A percentile compares a stretch with the other conserved stretches of the same genome.
Evolutionary conservation across 129 eudicot genomes (phyloP).

Genomic region (Deinandra increscens): DNA sequence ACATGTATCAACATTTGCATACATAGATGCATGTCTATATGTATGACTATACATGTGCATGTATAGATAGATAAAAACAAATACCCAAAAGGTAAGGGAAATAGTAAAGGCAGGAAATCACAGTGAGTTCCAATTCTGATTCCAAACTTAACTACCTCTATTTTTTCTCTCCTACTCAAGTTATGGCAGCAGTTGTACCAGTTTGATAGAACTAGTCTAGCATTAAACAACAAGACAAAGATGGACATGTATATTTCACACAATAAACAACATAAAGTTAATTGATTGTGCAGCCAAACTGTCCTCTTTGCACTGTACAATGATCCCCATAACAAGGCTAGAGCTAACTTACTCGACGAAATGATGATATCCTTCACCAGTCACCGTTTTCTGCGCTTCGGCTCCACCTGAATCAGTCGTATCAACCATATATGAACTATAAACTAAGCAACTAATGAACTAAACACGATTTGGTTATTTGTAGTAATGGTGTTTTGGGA

Average conservation of each 20-base stretch:
- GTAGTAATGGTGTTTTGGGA: background rate
- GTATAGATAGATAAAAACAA: constrained; percentile 5
- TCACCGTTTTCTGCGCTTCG: constrained; percentile 71
- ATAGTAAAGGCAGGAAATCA: background rate
- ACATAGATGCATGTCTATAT: too few species aligned
- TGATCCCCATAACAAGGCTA: constrained; percentile 37
- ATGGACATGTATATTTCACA: constrained; percentile 26
- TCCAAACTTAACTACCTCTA: constrained; percentile 15
- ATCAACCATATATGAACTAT: background rate
- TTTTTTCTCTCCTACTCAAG: constrained; percentile 13
- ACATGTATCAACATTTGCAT: too few species aligned
- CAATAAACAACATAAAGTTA: constrained; percentile 38
- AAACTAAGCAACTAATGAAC: background rate
- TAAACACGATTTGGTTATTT: background rate
- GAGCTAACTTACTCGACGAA: constrained; percentile 38
- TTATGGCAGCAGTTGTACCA: constrained; percentile 15
- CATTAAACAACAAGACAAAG: constrained; percentile 26
- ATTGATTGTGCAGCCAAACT: constrained; percentile 37
- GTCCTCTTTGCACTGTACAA: constrained; percentile 64
- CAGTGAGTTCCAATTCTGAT: constrained; percentile 9
- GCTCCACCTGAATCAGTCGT: constrained; percentile 47
- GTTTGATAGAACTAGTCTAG: constrained; percentile 31
- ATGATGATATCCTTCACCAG: constrained; percentile 32
- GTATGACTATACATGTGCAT: too few species aligned
- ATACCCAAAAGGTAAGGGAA: constrained; percentile 6